Conservation (phyloP, 345 rosid genomes). For the Arabis alpina region DNA sequence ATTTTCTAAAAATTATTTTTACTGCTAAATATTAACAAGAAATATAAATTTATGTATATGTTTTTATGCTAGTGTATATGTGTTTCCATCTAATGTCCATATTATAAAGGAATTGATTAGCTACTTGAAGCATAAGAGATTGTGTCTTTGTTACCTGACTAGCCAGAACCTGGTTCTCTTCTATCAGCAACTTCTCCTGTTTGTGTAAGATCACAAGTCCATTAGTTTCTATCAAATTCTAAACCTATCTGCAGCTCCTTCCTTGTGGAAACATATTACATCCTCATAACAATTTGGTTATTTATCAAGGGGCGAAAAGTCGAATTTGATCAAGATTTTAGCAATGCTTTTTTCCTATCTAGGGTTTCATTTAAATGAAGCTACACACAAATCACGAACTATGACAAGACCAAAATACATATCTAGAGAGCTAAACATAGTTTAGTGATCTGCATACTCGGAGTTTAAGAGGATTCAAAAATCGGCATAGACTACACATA, state of each 20-base stretch:
- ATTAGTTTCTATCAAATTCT: conserved; percentile 8
- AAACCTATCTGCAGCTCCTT: conserved; percentile 7
- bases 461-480: background rate
- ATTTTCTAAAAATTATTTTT: background rate
- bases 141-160: conserved; percentile 15
- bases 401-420: background rate
- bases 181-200: conserved; percentile 39
- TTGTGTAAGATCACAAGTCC: conserved; percentile 8
- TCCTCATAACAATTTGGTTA: background rate
- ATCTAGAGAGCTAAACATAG: background rate
- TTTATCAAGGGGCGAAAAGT: background rate
- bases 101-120: too few relatives aligned
- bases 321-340: background rate
- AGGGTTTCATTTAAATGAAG: background rate
- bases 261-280: background rate
- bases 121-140: background rate
- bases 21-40: too few relatives aligned
- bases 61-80: background rate
- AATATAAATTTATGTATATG: background rate
- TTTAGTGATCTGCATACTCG: background rate
- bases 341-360: too few relatives aligned
- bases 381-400: background rate
- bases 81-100: too few relatives aligned
- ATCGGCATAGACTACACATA: conserved; percentile 14
- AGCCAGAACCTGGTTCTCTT: conserved; percentile 30